Conservation (phyloP, 768 basidiomycete genomes). For the Phaeolepiota aurea region DNA sequence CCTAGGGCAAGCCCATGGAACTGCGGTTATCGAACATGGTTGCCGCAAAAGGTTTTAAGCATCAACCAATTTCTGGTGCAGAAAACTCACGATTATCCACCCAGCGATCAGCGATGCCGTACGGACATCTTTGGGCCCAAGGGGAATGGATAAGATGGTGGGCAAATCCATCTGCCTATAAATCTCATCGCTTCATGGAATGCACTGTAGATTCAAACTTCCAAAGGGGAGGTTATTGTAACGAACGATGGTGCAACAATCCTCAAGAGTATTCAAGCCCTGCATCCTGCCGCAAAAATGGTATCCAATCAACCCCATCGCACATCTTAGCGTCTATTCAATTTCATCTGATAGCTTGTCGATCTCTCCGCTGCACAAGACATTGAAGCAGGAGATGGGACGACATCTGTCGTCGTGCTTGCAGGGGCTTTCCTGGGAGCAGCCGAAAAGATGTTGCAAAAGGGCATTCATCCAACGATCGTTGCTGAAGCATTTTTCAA, state of each 20-base stretch:
- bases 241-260: conserved; percentile 99
- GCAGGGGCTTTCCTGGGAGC: conserved; percentile 90
- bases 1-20: conserved; percentile 97
- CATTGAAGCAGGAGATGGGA: conserved; percentile 97
- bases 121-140: conserved; percentile 90
- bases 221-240: conserved; percentile 94
- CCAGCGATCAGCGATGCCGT: conserved; percentile 98
- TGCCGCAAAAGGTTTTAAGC: conserved; percentile 94
- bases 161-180: conserved; percentile 10
- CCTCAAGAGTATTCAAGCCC: conserved; percentile 86
- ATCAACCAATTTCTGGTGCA: conserved; percentile 9
- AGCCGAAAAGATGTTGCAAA: conserved; percentile 92
- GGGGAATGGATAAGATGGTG: conserved; percentile 99
- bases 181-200: conserved; percentile 5
- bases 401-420: conserved; percentile 93
- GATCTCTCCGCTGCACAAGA: conserved; percentile 98
- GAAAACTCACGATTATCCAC: no score
- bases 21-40: conserved; percentile 96
- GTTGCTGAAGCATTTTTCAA: conserved; percentile 93
- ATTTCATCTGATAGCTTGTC: no score
- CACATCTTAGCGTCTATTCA: no score
- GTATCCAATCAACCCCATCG: no score
- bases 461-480: conserved; percentile 96
- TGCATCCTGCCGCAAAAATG: conserved; percentile 99
- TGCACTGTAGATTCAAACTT: conserved; percentile 75